phyloP scores from a whole-genome alignment of 2,329 filamentous ascomycete genomes.

The Cadophora sp. region DNA sequence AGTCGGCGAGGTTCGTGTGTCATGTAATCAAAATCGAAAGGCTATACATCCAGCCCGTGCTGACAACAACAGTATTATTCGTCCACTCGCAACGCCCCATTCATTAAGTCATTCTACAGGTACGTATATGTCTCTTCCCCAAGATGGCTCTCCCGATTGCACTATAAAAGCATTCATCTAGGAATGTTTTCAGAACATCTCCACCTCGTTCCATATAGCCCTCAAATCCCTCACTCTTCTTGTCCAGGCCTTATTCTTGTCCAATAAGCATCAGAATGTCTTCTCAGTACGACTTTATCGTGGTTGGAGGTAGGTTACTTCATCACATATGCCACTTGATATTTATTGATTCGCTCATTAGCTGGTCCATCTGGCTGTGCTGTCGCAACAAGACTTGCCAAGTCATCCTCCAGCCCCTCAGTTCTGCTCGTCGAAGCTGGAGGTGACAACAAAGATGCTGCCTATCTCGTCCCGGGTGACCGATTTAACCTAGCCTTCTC shows the following conservation, averaged over 20 bases:
- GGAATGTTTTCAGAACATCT: neutral
- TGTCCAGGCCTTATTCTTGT: no score
- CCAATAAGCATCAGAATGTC: constrained; percentile 4
- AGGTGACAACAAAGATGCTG: constrained; percentile 51
- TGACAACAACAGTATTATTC: constrained; percentile 10
- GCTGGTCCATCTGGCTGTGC: constrained; percentile 66
- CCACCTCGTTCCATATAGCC: neutral
- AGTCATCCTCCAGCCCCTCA: constrained; percentile 52
- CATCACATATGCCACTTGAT: neutral
- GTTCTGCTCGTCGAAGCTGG: constrained; percentile 70
- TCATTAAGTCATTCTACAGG: neutral
- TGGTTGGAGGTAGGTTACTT: constrained; percentile 35
- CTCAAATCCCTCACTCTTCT: neutral
- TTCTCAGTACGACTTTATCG: constrained; percentile 31
- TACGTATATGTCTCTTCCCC: neutral
- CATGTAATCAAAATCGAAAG: neutral
- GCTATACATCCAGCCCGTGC: neutral
- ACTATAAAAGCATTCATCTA: neutral
- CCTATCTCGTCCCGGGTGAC: constrained; percentile 58
- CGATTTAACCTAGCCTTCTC: constrained; percentile 58
- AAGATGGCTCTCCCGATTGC: no score
- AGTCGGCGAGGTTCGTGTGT: neutral
- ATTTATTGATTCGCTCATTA: constrained; percentile 37
- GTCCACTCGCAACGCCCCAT: neutral
- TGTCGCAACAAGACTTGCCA: constrained; percentile 59